Evolutionary conservation across 768 basidiomycete species (phyloP), one percentile per base, ranked within the genome.

Genomic region (Inosperma sp.): DNA sequence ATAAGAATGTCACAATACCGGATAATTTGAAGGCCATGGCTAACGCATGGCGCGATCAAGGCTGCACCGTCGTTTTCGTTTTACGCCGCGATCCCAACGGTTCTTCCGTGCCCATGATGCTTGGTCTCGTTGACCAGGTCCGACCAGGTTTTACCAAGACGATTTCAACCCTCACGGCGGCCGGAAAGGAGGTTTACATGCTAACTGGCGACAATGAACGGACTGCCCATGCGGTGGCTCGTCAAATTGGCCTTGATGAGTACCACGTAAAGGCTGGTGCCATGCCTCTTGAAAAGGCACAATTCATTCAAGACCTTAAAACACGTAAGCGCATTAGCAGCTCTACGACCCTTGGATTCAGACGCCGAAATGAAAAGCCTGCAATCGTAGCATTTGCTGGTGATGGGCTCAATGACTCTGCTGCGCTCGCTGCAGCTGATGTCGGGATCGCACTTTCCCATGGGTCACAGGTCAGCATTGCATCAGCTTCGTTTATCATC

Each of bases 401-500:
- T n/a, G 78, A 78, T 55, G 82, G 81, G 16, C 80, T 84, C 33
- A 83, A 84, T 63, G 82, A 84, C 57, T 75, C 77, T 6, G 80
- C 82, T 2, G 77, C 81, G 2, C 67, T 84, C 43, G 76, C 81
- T 49, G 71, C 75, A 12, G 75, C 79, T 19, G 82, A 84, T 58
- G 71, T 82, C 40, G 78, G 82, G 7, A 76, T 84, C 33, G 82
- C 80, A 1, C 81, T 84, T 65, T 81, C 81, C 10, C 84, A 85
- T 7, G 85, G 80, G 57, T 87, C 79, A 52, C 83, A 87, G 42
- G 77, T 88, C 27, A 86, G 88, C 2, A 74, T 89, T 42, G 84
- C 86, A 1, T 87, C 84, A 51, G 87, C 89, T 26, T 80, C 84
- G 41, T 93, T 93, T 63, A 79, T 90, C 48, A 73, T 93, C 4